These are phyloP conservation scores for Hordeum marinum DNA, from an alignment of 176 grass and related monocot genomes.

Conservation along the genomic window DNA sequence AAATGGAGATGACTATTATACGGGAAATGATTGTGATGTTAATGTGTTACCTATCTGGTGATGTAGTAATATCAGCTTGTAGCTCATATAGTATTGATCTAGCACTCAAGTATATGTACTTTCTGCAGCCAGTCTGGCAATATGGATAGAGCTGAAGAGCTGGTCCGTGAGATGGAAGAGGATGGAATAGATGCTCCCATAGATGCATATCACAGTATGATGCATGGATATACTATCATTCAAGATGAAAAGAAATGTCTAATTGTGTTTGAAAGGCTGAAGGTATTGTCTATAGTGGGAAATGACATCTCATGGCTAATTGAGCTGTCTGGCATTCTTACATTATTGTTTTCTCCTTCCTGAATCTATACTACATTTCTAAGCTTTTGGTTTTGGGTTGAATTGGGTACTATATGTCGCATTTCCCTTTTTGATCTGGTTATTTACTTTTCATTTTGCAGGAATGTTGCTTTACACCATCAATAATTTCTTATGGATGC, in stretches of 20 bases:
- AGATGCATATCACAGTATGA: conserved; percentile 96
- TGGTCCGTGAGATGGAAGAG: conserved; percentile 93
- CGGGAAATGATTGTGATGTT: not conserved
- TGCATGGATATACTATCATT: conserved; percentile 92
- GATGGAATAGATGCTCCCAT: conserved; percentile 83
- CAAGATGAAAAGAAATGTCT: conserved; percentile 85
- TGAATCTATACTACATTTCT: not conserved
- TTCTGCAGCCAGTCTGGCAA: conserved; percentile 82
- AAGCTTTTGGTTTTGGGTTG: not conserved
- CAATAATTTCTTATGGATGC: conserved; percentile 91
- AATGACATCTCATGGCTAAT: not conserved
- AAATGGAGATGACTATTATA: too few relatives aligned
- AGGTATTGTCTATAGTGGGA: conserved; percentile 56
- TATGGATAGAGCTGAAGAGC: conserved; percentile 74
- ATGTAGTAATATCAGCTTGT: conserved; percentile 6
- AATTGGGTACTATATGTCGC: not conserved
- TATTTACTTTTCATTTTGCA: conserved; percentile 40
- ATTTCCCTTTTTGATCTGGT: not conserved
- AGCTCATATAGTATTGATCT: not conserved
- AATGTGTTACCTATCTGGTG: not conserved
- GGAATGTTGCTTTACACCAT: conserved; percentile 83
- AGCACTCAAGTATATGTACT: conserved; percentile 14
- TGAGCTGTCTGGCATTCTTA: not conserved
- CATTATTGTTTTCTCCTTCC: not conserved
- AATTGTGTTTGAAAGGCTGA: conserved; percentile 84